These are phyloP conservation scores for Carex cristatella DNA, from an alignment of 176 grass and related monocot species.

Conservation along the genomic window DNA sequence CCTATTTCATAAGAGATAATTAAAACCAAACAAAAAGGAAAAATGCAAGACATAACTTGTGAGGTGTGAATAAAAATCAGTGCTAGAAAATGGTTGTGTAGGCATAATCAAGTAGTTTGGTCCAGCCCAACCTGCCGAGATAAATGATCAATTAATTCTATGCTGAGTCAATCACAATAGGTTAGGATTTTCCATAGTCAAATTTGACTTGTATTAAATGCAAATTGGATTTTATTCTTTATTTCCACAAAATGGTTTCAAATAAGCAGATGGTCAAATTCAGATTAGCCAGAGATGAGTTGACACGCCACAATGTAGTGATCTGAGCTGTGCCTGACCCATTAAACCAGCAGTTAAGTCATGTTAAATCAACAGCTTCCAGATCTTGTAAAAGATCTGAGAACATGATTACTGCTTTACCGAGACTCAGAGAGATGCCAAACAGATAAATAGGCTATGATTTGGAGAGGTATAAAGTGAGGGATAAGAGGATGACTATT, in stretches of 20 bases:
- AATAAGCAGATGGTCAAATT: neutral
- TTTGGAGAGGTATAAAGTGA: neutral
- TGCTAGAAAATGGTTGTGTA: neutral
- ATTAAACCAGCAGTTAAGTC: neutral
- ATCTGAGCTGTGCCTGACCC: neutral
- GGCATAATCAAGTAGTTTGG: neutral
- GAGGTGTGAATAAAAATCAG: neutral
- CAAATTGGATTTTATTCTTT: neutral
- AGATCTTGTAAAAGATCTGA: slow-evolving; percentile 5
- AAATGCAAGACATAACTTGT: neutral
- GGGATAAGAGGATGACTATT: neutral
- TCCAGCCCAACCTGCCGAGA: neutral
- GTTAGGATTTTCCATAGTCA: neutral
- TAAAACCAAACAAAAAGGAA: neutral
- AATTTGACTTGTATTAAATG: neutral
- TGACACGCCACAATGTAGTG: neutral
- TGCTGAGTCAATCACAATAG: neutral
- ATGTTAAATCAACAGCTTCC: neutral
- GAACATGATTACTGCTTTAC: neutral
- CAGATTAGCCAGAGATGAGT: neutral
- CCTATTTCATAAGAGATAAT: slow-evolving; percentile 29
- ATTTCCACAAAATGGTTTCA: neutral
- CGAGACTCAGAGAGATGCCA: neutral
- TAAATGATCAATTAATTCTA: neutral
- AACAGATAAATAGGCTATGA: neutral